Conservation (phyloP, 148 eudicot genomes). For the Fagopyrum esculentum region DNA sequence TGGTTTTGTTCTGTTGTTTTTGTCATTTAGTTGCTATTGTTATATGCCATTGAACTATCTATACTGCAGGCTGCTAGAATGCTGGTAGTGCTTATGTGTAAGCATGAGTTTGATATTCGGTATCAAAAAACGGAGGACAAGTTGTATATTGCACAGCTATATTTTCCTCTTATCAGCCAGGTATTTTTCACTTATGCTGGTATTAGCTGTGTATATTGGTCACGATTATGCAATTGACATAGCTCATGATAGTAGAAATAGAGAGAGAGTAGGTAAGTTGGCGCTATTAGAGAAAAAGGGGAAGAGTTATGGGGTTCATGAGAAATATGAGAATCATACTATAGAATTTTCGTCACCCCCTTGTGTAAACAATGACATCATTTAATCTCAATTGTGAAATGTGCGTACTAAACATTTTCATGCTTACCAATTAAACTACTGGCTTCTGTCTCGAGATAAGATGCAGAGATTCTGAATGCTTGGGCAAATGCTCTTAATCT, state of each 20-base stretch:
- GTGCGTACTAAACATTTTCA: not conserved
- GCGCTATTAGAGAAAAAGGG: not conserved
- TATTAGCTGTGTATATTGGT: slow-evolving; percentile 2
- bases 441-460: slow-evolving; percentile 92
- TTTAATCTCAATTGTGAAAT: not conserved
- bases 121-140: slow-evolving; percentile 98
- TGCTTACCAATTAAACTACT: slow-evolving; percentile 28
- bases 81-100: slow-evolving; percentile 91
- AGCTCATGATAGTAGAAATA: too few species aligned
- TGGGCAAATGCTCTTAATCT: slow-evolving; percentile 90
- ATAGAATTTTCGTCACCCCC: not conserved
- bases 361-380: not conserved
- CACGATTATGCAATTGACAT: too few species aligned
- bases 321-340: not conserved
- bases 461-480: slow-evolving; percentile 94
- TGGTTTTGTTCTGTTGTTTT: not conserved
- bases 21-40: slow-evolving; percentile 11
- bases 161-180: slow-evolving; percentile 96
- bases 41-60: not conserved
- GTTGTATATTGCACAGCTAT: slow-evolving; percentile 89
- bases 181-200: slow-evolving; percentile 24
- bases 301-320: not conserved
- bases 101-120: slow-evolving; percentile 95
- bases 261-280: not conserved
- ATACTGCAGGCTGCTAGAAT: slow-evolving; percentile 79